These are phyloP conservation scores for Ustilago nuda DNA, from an alignment of 1,284 basidiomycete species.

Conservation along the genomic window DNA sequence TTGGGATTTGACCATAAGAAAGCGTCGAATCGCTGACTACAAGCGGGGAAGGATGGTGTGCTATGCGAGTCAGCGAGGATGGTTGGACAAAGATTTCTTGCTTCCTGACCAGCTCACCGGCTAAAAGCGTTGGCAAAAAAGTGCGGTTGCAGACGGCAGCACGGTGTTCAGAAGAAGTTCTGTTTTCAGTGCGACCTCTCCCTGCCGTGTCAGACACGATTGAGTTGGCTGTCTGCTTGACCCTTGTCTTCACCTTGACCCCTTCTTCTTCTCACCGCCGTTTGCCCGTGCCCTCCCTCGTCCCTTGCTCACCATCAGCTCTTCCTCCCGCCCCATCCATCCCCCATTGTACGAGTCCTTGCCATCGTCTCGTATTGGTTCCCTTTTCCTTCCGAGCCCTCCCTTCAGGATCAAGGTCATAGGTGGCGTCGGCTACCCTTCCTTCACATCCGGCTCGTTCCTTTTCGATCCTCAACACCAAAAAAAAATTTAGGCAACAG, in stretches of 20 bases:
- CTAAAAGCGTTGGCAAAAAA: conserved; percentile 1
- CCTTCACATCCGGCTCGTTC: conserved; percentile 1
- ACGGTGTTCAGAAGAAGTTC: too few relatives aligned
- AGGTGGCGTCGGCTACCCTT: conserved; percentile 23
- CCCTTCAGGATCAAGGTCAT: conserved; percentile 19
- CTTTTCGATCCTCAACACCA: not conserved
- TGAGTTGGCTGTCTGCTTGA: not conserved
- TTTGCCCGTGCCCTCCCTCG: not conserved
- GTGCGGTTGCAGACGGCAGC: conserved; percentile 12
- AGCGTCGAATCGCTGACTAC: conserved; percentile 16
- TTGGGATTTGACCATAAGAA: not conserved
- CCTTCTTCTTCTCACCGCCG: not conserved
- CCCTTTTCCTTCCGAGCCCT: conserved; percentile 4
- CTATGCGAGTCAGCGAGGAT: conserved; percentile 1
- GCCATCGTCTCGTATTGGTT: conserved; percentile 20
- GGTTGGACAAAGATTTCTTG: conserved; percentile 7
- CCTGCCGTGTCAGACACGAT: conserved; percentile 16
- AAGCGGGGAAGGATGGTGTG: conserved; percentile 26
- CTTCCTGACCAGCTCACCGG: conserved; percentile 37
- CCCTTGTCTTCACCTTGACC: not conserved
- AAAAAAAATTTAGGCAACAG: conserved; percentile 3
- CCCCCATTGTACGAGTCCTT: conserved; percentile 12
- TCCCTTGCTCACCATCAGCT: not conserved
- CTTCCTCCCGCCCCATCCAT: conserved; percentile 1
- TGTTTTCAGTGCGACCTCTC: not conserved